Evolutionary conservation across 2,329 filamentous ascomycete species (phyloP), one percentile per base, ranked within the genome.

Genomic region (Metarhizium anisopliae): DNA sequence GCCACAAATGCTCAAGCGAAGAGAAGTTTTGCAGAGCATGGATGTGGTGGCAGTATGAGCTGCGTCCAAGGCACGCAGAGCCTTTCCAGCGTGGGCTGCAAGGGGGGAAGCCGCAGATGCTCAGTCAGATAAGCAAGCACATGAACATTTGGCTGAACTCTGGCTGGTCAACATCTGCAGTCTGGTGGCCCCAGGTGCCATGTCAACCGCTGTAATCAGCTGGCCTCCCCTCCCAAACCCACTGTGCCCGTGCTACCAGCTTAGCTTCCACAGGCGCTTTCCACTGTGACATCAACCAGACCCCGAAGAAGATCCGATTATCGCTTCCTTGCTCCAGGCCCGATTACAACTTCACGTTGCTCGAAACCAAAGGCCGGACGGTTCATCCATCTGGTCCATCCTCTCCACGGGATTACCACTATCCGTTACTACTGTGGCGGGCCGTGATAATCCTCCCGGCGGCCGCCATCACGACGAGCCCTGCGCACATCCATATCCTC

Each of bases 271-370:
- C 47, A 35, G 53, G 25, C 45, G 43, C 30, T 18, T 8, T 49
- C 40, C 47, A 43, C 29, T 42, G 51, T 54, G 56, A 54, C 50
- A 56, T 56, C 56, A 52, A 56, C 11, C 13, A 42, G n/a, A 54
- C 53, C 56, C 62, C 65, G 64, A 67, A 59, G 65, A 64, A 65
- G 65, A 61, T 56, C 65, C 65, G 65, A 64, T 61, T 58, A 57
- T 60, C 62, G 56, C 38, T 38, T 45, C 20, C 63, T 63, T 58
- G 60, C 53, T 63, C 38, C 38, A 40, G 14, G 6, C 60, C 54
- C 47, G 32, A 53, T n/a, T 43, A 51, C 40, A n/a, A 40, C 47
- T 29, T 47, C 35, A 29, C 43, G 47, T 38, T 47, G 36, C 47
- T 40, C 36, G 38, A 53, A 25, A 18, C 11, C 35, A 36, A 49